These are phyloP conservation scores for Mucor circinelloides DNA, from an alignment of 371 early-diverging fungal species.

Conservation along the genomic window DNA sequence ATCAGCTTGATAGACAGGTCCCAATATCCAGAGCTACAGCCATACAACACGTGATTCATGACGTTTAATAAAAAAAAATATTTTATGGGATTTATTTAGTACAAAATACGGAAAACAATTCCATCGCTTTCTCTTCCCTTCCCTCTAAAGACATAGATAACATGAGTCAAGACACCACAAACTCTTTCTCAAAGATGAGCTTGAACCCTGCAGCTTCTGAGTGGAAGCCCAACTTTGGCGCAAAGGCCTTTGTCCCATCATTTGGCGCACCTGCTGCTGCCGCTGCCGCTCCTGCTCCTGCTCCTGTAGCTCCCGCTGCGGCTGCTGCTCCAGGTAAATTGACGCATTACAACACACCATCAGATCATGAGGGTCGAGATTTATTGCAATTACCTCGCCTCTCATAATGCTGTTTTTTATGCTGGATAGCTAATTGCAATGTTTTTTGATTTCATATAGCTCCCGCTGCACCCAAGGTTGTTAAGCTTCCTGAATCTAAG, in stretches of 20 bases:
- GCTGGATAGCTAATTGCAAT: not conserved
- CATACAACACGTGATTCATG: slow-evolving; percentile 4
- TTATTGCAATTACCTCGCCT: not conserved
- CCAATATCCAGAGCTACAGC: not conserved
- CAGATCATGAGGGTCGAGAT: not conserved
- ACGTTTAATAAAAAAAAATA: slow-evolving; percentile 6
- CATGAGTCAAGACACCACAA: slow-evolving; percentile 26
- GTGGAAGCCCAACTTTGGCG: slow-evolving; percentile 42
- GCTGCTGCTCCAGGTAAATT: slow-evolving; percentile 7
- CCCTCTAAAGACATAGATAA: not conserved
- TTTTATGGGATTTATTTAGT: not conserved
- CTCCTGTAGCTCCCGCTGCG: slow-evolving; percentile 8
- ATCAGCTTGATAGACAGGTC: not conserved
- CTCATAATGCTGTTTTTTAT: not conserved
- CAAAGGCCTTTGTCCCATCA: slow-evolving; percentile 38
- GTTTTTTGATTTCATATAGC: not conserved
- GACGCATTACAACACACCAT: not conserved
- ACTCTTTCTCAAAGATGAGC: slow-evolving; percentile 27
- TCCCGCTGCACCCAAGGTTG: slow-evolving; percentile 31
- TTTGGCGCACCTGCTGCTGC: slow-evolving; percentile 26
- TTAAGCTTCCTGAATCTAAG: slow-evolving; percentile 35
- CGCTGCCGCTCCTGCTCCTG: slow-evolving; percentile 18
- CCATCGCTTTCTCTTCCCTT: slow-evolving; percentile 4
- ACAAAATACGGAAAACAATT: not conserved
- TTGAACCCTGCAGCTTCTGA: slow-evolving; percentile 40